A percentile compares a stretch with the other conserved stretches of the same genome.
Conservation (phyloP, 1,139 yeast genomes). For the Yamadazyma atmosphaerica region DNA sequence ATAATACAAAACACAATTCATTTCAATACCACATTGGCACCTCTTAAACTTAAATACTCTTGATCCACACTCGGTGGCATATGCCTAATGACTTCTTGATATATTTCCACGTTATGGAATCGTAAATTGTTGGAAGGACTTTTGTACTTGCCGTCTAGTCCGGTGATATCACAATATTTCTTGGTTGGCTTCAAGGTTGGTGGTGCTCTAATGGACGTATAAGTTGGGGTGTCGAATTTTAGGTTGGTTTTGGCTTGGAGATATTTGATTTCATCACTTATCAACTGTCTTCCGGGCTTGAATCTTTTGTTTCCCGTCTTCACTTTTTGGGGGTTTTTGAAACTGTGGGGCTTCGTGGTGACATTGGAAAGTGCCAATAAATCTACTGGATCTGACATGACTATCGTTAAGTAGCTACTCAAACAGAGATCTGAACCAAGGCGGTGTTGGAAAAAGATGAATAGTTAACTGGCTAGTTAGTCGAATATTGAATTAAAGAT, state of each 20-base stretch:
- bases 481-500: background rate
- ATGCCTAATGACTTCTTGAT: constrained; percentile 69
- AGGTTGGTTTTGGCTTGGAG: constrained; percentile 42
- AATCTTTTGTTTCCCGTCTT: constrained; percentile 59
- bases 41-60: constrained; percentile 82
- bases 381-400: constrained; percentile 14
- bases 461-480: background rate
- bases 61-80: constrained; percentile 94
- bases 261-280: constrained; percentile 76
- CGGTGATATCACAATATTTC: constrained; percentile 93
- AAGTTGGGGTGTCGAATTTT: constrained; percentile 54
- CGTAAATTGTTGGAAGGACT: constrained; percentile 76
- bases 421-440: too few species aligned
- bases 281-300: constrained; percentile 73
- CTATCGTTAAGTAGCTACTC: background rate
- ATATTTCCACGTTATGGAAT: constrained; percentile 82
- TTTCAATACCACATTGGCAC: constrained; percentile 81
- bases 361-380: constrained; percentile 39
- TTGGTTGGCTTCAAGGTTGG: constrained; percentile 82
- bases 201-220: constrained; percentile 73
- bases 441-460: too few species aligned
- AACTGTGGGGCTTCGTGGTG: constrained; percentile 46
- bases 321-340: constrained; percentile 52
- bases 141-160: constrained; percentile 75
- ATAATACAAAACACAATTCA: too few species aligned